Evolutionary conservation across 257 asterid species (phyloP).

Genomic region (Solanum tarapatanum): DNA sequence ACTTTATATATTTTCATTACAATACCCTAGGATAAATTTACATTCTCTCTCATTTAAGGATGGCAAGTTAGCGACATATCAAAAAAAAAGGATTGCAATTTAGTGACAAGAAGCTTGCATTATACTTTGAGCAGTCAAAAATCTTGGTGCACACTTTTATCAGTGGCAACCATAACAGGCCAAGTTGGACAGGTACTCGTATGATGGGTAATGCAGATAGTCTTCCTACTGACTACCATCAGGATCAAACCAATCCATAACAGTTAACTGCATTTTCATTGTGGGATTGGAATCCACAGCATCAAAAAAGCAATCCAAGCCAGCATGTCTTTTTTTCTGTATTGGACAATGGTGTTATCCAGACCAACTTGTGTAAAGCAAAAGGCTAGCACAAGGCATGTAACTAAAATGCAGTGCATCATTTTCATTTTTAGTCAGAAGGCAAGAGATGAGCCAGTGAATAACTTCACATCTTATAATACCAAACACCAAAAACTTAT

Average conservation of each 20-base stretch:
- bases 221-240: neutral
- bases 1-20: neutral
- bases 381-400: neutral
- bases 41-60: neutral
- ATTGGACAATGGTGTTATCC: neutral
- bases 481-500: neutral
- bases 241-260: neutral
- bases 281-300: neutral
- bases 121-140: neutral
- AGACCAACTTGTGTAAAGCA: neutral
- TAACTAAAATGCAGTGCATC: neutral
- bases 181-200: neutral
- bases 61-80: neutral
- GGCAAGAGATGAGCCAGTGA: neutral
- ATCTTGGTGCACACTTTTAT: neutral
- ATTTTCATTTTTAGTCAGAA: neutral
- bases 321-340: neutral
- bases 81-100: neutral
- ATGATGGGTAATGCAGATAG: neutral
- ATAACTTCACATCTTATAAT: neutral
- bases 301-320: neutral
- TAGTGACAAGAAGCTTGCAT: neutral
- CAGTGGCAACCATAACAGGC: neutral
- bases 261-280: neutral
- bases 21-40: neutral